Base-by-base conservation (phyloP, 371 early-diverging fungal species). In the Mortierella sp. region DNA sequence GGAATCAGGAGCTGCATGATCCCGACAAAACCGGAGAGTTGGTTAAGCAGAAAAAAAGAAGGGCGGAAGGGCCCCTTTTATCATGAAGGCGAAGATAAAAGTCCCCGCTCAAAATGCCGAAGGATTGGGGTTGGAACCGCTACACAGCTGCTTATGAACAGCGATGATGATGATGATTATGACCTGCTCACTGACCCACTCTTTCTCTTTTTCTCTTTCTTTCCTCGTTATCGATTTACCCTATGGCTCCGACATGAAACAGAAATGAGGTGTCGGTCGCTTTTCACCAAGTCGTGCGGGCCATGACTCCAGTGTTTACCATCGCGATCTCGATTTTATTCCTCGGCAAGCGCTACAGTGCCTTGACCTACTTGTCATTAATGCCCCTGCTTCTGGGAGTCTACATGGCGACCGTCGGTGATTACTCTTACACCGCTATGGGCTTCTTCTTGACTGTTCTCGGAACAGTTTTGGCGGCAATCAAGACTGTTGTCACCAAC, bases 401-500 rank as follows among this genome's bases (percentile, higher is more conserved):
- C 26, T 93, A 90, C 55, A 88, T 96, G 83, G 94, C 97, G 31
- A 96, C 96, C 6, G 87, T 91, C 37, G 97, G 94, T 47, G 96
- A 96, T 72, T 94, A 95, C 80, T 89, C 90, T n/a, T 94, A 91
- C 85, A 92, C 94, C 1, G 79, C 88, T 40, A 85, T 91, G 71
- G 94, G 97, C 8, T 90, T 96, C 71, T 79, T 95, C 74, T 83
- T 96, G 66, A 97, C 97, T 7, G 88, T 96, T 1, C 80, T 95
- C 1, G 96, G 97, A 37, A 93, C 94, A 2, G 69, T 96, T 4
- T 88, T 97, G 70, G 94, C 96, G 0, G 93, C 96, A 0, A 66
- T 91, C 50, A 97, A 97, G 85, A 95, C 95, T 2, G 91, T 96
- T n/a, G 93, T 92, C 22, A 97, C 97, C 43, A 95, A 97, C 85